These are phyloP conservation scores for Obba rivulosa DNA, from an alignment of 768 basidiomycete genomes.

Conservation along the genomic window DNA sequence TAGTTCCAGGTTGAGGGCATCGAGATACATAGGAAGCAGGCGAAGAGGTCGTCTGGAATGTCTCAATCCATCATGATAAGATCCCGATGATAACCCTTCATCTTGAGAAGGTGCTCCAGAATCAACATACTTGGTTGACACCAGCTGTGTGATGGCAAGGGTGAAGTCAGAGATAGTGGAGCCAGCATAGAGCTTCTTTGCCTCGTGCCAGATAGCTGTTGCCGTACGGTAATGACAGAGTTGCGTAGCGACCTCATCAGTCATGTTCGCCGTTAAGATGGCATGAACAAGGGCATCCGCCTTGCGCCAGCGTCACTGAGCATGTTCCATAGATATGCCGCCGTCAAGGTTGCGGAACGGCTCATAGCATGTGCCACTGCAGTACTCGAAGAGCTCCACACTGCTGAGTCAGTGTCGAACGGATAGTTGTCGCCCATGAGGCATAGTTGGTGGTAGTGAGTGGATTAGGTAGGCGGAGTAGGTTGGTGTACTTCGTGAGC, in stretches of 20 bases:
- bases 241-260: background rate
- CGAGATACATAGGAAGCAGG: constrained; percentile 15
- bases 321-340: too few species aligned
- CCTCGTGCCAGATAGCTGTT: background rate
- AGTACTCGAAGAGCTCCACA: too few species aligned
- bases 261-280: constrained; percentile 1
- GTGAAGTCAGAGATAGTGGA: constrained; percentile 9
- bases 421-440: background rate
- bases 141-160: constrained; percentile 4
- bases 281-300: background rate
- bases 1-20: constrained; percentile 14
- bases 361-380: too few species aligned
- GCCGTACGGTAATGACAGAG: background rate
- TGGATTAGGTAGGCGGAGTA: background rate
- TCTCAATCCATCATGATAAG: constrained; percentile 5
- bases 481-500: background rate
- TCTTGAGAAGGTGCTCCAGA: constrained; percentile 9
- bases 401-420: background rate
- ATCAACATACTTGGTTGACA: constrained; percentile 5
- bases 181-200: background rate
- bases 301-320: background rate
- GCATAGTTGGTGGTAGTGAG: background rate
- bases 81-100: constrained; percentile 9
- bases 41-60: constrained; percentile 10
- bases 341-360: too few species aligned